Conservation (phyloP, 1,139 yeast species). For the Pichia sp. region DNA sequence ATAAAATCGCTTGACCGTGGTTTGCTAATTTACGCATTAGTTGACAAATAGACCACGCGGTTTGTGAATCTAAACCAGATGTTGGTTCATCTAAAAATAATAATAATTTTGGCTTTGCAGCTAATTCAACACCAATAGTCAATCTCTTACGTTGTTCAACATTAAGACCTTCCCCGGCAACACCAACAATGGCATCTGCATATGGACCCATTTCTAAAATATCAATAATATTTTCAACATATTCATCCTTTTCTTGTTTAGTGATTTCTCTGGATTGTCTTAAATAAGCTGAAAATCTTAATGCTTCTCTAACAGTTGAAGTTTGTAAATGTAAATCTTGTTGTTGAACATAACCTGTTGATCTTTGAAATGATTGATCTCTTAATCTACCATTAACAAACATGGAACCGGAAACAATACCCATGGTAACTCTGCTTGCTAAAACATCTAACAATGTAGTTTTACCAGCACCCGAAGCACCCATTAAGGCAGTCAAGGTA, state of each 20-base stretch:
- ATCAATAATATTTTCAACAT: constrained; percentile 53
- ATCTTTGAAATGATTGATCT: constrained; percentile 48
- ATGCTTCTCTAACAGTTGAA: constrained; percentile 55
- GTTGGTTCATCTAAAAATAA: constrained; percentile 54
- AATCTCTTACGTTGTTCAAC: constrained; percentile 63
- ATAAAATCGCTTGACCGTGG: constrained; percentile 51
- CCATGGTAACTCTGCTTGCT: constrained; percentile 53
- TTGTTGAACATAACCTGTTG: constrained; percentile 63
- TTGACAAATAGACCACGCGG: constrained; percentile 52
- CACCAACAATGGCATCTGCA: constrained; percentile 60
- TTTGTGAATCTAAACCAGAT: constrained; percentile 54
- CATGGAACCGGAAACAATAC: constrained; percentile 60
- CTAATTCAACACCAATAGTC: constrained; percentile 59
- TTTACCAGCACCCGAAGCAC: constrained; percentile 69
- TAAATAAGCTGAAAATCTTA: constrained; percentile 54
- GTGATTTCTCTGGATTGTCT: constrained; percentile 49
- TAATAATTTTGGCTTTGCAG: constrained; percentile 47
- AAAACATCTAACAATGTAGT: constrained; percentile 55
- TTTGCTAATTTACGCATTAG: constrained; percentile 45
- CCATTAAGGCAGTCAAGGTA: constrained; percentile 58
- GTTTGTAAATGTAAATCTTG: constrained; percentile 57
- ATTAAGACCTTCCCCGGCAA: constrained; percentile 51
- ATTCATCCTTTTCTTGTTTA: constrained; percentile 42
- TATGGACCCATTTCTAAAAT: constrained; percentile 54
- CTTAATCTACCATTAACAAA: constrained; percentile 51